phyloP scores from a whole-genome alignment of 129 eudicot genomes.

The Kitagawia praeruptora region DNA sequence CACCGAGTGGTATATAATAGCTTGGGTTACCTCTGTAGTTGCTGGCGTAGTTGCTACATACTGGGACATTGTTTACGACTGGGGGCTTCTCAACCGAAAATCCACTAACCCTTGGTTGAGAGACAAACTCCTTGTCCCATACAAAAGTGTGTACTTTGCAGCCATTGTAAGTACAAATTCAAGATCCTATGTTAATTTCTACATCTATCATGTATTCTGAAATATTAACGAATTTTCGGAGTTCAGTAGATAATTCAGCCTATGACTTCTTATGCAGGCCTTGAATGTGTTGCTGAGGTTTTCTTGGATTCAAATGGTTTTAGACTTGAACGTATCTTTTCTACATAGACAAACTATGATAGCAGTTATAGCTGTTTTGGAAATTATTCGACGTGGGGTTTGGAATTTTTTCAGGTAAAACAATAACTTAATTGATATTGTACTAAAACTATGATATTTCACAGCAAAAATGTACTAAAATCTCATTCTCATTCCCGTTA shows the following conservation, averaged over 20 bases:
- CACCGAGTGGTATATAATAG: neutral
- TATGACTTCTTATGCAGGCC: neutral
- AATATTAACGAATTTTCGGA: neutral
- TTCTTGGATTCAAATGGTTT: conserved; percentile 16
- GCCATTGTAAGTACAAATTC: conserved; percentile 6
- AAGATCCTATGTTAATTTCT: neutral
- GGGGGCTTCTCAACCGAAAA: conserved; percentile 20
- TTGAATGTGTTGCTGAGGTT: conserved; percentile 17
- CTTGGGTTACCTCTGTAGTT: conserved; percentile 5
- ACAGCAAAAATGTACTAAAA: no score
- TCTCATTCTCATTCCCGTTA: no score
- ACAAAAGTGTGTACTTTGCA: conserved; percentile 13
- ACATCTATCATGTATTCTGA: neutral
- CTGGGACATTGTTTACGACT: conserved; percentile 20
- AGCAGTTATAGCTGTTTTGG: conserved; percentile 8
- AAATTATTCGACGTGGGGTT: conserved; percentile 15
- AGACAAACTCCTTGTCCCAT: conserved; percentile 15
- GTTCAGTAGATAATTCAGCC: neutral
- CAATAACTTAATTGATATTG: no score
- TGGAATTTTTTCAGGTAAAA: conserved; percentile 25
- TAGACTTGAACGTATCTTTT: conserved; percentile 7
- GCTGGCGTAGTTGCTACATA: neutral
- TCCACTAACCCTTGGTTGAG: conserved; percentile 20
- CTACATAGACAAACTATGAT: conserved; percentile 8
- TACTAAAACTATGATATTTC: no score